These are phyloP conservation scores for Mortierella sp. DNA, from an alignment of 371 early-diverging fungal species.

Conservation along the genomic window DNA sequence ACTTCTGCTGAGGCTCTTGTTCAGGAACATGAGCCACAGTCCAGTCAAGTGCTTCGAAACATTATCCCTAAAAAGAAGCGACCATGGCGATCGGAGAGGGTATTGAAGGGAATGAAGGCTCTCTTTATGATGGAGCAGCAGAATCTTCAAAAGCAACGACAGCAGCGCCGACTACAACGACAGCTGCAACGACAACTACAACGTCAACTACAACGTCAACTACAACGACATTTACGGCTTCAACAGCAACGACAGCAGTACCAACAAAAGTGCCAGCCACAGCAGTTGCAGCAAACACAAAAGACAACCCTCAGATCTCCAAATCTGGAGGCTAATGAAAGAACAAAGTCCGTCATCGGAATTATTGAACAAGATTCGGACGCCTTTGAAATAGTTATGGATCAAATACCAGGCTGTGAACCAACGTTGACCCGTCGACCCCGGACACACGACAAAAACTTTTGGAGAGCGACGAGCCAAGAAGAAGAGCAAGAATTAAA, in stretches of 20 bases:
- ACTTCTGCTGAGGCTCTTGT: neutral
- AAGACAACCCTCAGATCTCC: neutral
- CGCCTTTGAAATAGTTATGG: neutral
- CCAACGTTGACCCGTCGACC: constrained; percentile 7
- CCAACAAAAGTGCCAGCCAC: neutral
- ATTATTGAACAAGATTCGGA: neutral
- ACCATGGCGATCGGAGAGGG: constrained; percentile 24
- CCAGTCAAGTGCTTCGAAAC: neutral
- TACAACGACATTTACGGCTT: too few species aligned
- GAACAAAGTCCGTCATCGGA: neutral
- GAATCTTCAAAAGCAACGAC: neutral
- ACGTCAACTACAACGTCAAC: neutral
- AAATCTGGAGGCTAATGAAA: neutral
- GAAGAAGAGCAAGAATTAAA: neutral
- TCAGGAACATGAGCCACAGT: neutral
- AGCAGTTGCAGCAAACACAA: neutral
- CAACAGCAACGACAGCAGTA: constrained; percentile 1
- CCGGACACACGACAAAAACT: constrained; percentile 8
- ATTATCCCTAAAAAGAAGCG: constrained; percentile 15
- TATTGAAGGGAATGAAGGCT: constrained; percentile 37
- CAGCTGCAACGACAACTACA: neutral
- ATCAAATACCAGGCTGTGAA: constrained; percentile 13
- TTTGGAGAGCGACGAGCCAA: constrained; percentile 19
- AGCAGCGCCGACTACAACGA: too few species aligned
- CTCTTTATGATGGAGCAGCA: constrained; percentile 24